Base-by-base conservation (phyloP, 176 grass and related monocot species). In the Leersia perrieri region DNA sequence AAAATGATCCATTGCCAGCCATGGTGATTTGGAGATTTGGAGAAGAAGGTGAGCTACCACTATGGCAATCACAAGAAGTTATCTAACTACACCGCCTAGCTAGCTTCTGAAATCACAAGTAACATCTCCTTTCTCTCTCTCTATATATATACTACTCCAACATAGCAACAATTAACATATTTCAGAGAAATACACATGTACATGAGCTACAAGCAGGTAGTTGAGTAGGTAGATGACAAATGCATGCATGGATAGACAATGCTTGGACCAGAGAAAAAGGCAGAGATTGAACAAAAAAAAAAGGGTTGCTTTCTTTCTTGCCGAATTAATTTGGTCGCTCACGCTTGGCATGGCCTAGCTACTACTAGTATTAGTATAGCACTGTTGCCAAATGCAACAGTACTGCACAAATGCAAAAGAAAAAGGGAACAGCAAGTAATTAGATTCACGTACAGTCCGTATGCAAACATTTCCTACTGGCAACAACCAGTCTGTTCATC, bases 271-370 rank as follows among this genome's bases (percentile, higher is more conserved):
- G 30, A 85, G 66, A 49, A 57, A 66, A 61, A 53, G 32, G 32
- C 7, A 76, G 31, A 7, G 5, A 11, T 70, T 25, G 11, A 9
- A 9, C 20, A 53, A 53, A 20, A 53, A 16, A 3, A 14, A 8
- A 75, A 85, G 47, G 25, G 39, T 35, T 79, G 7, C 74, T 33
- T 72, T 85, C 63, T 53, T 53, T 53, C 49, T 79, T 76, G 75
- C 39, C 57, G 66, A 78, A 85, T 85, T 85, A 72, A 36, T 60
- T 78, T 16, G 40, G n/a, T 5, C 14, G 12, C 38, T 63, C 83
- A 64, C 55, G 74, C 38, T 85, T 78, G 55, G 55, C 83, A 70
- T 78, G 83, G 33, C 18, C 83, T 64, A 85, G 70, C 74, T 45
- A 51, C 36, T 38, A 25, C 18, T 18, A 53, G 10, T 0, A 11